These are phyloP conservation scores for Rusavskia elegans DNA, from an alignment of 495 filamentous ascomycete species.

Conservation along the genomic window DNA sequence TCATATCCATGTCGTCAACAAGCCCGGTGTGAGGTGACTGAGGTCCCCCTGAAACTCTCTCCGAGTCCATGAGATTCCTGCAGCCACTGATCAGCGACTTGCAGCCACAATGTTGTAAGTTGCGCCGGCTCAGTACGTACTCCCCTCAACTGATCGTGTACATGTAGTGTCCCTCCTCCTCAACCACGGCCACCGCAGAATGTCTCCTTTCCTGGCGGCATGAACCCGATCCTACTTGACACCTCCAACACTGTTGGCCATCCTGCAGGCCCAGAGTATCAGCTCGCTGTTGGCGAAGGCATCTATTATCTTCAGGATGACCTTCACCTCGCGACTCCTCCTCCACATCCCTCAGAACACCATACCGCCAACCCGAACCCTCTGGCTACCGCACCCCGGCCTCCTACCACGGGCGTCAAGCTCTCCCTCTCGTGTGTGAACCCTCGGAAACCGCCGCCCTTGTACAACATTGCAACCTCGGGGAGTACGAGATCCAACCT, in stretches of 20 bases:
- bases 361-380: slow-evolving; percentile 76
- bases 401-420: slow-evolving; percentile 75
- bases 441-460: slow-evolving; percentile 38
- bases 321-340: slow-evolving; percentile 82
- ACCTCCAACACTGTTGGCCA: slow-evolving; percentile 77
- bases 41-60: too few relatives aligned
- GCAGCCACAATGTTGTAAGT: background rate
- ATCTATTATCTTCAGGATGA: slow-evolving; percentile 81
- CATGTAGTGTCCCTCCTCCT: slow-evolving; percentile 21
- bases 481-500: slow-evolving; percentile 24
- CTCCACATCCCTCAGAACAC: slow-evolving; percentile 85
- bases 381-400: slow-evolving; percentile 63
- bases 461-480: slow-evolving; percentile 32
- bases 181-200: slow-evolving; percentile 65
- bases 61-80: background rate
- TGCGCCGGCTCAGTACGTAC: background rate
- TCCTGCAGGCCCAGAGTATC: slow-evolving; percentile 61
- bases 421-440: slow-evolving; percentile 60
- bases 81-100: background rate
- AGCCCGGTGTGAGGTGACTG: too few relatives aligned
- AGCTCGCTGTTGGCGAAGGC: slow-evolving; percentile 91
- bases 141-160: too few relatives aligned
- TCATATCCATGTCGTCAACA: too few relatives aligned
- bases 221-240: slow-evolving; percentile 61
- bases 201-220: slow-evolving; percentile 40